Conservation (phyloP, 352 stramenopile genomes). For the Ophiocytium majus region DNA sequence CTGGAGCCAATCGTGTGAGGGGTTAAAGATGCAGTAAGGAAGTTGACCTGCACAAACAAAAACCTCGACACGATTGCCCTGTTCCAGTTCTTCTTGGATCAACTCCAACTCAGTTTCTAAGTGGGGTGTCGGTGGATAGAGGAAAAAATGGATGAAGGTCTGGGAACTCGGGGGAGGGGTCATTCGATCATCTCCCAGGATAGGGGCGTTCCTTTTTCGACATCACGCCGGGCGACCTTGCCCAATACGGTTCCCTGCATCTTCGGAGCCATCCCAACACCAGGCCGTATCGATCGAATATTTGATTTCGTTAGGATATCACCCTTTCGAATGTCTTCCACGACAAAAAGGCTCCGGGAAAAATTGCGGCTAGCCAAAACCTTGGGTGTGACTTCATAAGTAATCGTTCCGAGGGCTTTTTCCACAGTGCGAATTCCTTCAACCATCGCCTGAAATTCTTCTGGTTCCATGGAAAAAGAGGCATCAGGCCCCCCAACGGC, state of each 20-base stretch:
- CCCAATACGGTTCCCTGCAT: not conserved
- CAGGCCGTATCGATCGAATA: not conserved
- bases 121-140: no score
- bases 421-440: not conserved
- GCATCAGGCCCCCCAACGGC: not conserved
- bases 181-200: no score
- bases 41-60: no score
- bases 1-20: no score
- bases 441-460: not conserved
- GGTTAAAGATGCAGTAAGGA: no score
- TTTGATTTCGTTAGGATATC: not conserved
- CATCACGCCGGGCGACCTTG: not conserved
- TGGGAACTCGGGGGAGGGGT: no score
- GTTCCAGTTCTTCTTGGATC: no score
- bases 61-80: no score
- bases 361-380: not conserved
- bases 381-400: not conserved
- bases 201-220: not conserved
- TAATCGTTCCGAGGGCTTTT: not conserved
- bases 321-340: not conserved
- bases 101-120: no score
- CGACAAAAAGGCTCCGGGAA: not conserved
- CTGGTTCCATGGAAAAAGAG: conserved; percentile 2
- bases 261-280: not conserved
- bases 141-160: no score